Base-by-base conservation (phyloP, 2,329 filamentous ascomycete genomes). In the Pezicula radicicola region DNA sequence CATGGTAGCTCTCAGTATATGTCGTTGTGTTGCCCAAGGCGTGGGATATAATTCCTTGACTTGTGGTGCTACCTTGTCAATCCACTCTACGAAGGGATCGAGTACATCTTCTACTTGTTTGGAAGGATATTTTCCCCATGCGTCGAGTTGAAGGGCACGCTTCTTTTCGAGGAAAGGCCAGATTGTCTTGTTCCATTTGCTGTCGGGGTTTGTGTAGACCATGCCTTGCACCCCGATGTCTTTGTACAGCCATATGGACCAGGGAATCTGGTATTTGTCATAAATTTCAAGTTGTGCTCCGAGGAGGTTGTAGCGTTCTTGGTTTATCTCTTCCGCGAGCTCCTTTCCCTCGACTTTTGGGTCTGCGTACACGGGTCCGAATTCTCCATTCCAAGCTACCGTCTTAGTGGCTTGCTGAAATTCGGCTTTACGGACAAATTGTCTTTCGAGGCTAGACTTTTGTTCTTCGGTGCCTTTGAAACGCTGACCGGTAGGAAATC, bases 201-300 rank as follows among this genome's bases (percentile, higher is more conserved):
- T 74, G 19, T 74, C 63, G 0, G 76, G 75, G 39, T 68, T 66
- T 1, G 75, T 67, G 52, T 78, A 73, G 1, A 78, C 68, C 77
- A 81, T 79, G 7, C 77, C 78, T 61, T 80, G 76, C 45, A 77
- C 72, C 0, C 77, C 76, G 36, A 81, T 73, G 54, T 81, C 77
- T 60, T 81, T 81, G 66, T 79, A 81, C 0, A 79, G 64, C 77
- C 78, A 81, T 58, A 84, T 84, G 9, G 69, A 76, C 81, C 81
- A 84, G 1, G 62, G 54, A 45, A 78, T 77, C 46, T 71, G 62
- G 56, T 77, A 64, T 62, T 75, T 72, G 50, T 76, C 73, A 60
- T 81, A 81, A 46, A 81, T 75, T 25, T 66, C 65, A 37, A 80
- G 63, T 59, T 77, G 74, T 21, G 72, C 68, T 19, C 71, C 70